Evolutionary conservation across 352 stramenopile species (phyloP).

Genomic region (Albugo candida): DNA sequence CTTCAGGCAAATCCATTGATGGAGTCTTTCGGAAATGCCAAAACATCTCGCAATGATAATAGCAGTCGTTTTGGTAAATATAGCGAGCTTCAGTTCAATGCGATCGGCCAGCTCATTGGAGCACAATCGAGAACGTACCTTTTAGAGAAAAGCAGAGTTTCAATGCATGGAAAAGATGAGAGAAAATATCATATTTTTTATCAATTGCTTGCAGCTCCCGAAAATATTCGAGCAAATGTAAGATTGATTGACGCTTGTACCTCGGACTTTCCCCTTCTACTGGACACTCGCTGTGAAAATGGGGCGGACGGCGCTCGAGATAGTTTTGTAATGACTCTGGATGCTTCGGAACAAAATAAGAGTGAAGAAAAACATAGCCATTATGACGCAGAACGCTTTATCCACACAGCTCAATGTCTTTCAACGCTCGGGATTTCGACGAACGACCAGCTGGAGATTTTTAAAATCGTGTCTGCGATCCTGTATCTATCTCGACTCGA

Average conservation of each 20-base stretch:
- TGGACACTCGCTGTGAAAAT: slow-evolving; percentile 21
- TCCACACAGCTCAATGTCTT: slow-evolving; percentile 48
- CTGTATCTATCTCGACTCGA: slow-evolving; percentile 62
- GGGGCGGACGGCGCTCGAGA: slow-evolving; percentile 10
- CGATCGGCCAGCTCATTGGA: slow-evolving; percentile 60
- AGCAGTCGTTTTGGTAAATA: slow-evolving; percentile 92
- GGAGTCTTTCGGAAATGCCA: slow-evolving; percentile 93
- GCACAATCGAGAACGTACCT: slow-evolving; percentile 68
- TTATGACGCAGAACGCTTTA: slow-evolving; percentile 52
- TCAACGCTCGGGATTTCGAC: slow-evolving; percentile 53
- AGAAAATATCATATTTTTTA: slow-evolving; percentile 99
- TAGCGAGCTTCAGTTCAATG: slow-evolving; percentile 88
- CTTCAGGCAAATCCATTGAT: slow-evolving; percentile 72
- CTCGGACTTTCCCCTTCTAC: slow-evolving; percentile 71
- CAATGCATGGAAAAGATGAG: slow-evolving; percentile 81
- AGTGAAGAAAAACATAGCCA: slow-evolving; percentile 10
- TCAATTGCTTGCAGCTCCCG: slow-evolving; percentile 64
- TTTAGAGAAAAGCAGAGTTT: slow-evolving; percentile 79
- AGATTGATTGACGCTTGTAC: slow-evolving; percentile 50
- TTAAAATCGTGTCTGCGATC: slow-evolving; percentile 62
- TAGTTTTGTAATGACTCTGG: not conserved
- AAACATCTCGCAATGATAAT: slow-evolving; percentile 94
- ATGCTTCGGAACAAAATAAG: not conserved
- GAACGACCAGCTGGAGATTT: slow-evolving; percentile 53
- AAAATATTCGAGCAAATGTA: slow-evolving; percentile 29